Evolutionary conservation across 2,329 filamentous ascomycete genomes (phyloP).

Genomic region (Talaromyces sp.): DNA sequence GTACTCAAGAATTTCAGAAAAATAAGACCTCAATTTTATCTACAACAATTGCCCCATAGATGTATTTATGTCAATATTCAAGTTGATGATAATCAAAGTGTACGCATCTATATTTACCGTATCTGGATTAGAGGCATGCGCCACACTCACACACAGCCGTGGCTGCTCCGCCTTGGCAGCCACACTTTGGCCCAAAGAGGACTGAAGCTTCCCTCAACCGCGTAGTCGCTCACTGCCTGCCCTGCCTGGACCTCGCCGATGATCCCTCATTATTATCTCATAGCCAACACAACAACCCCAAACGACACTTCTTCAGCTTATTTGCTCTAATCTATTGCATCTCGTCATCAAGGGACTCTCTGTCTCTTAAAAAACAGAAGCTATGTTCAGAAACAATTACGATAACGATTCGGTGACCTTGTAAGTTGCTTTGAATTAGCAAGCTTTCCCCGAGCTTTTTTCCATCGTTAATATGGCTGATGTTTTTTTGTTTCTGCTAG

Average conservation of each 20-base stretch:
- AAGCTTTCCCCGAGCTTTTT: not conserved
- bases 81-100: not conserved
- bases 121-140: not conserved
- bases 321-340: not conserved
- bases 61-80: not conserved
- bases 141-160: not conserved
- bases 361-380: slow-evolving; percentile 20
- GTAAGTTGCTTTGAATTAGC: slow-evolving; percentile 49
- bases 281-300: not conserved
- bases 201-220: slow-evolving; percentile 1
- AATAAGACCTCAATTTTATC: too few relatives aligned
- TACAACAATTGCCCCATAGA: too few relatives aligned
- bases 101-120: not conserved
- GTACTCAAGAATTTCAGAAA: too few relatives aligned
- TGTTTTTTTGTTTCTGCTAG: slow-evolving; percentile 42
- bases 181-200: not conserved
- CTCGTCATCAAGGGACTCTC: not conserved
- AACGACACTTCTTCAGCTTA: not conserved
- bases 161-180: not conserved
- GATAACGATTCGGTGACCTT: slow-evolving; percentile 99
- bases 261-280: slow-evolving; percentile 1
- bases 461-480: slow-evolving; percentile 9
- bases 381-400: slow-evolving; percentile 99
- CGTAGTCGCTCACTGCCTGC: not conserved
- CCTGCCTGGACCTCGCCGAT: not conserved